Evolutionary conservation across 352 stramenopile genomes (phyloP).

Genomic region (Phytophthora boehmeriae): DNA sequence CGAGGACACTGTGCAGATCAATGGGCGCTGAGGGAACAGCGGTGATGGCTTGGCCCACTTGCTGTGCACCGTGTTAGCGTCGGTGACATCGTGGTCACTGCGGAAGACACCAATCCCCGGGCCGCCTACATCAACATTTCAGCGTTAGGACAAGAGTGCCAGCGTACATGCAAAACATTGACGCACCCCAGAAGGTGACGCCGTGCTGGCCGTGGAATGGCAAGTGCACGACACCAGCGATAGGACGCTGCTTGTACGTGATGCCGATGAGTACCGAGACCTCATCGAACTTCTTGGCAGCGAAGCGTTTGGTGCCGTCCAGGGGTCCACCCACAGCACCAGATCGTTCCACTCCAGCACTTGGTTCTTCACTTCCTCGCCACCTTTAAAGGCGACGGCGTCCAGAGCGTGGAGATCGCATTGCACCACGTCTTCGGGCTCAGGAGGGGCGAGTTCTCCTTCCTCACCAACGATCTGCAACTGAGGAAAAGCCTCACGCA

Average conservation of each 20-base stretch:
- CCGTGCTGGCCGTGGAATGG: constrained; percentile 61
- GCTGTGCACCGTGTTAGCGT: constrained; percentile 28
- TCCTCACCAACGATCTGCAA: constrained; percentile 75
- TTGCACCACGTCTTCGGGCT: constrained; percentile 49
- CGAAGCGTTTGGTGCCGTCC: constrained; percentile 83
- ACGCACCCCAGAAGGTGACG: constrained; percentile 72
- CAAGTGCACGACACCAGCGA: constrained; percentile 76
- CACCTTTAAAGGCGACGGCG: constrained; percentile 20
- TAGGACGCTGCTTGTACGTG: constrained; percentile 62
- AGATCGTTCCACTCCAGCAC: constrained; percentile 48
- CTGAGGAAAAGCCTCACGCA: constrained; percentile 59
- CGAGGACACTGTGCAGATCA: constrained; percentile 64
- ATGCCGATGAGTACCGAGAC: constrained; percentile 82
- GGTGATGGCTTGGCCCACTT: constrained; percentile 27
- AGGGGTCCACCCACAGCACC: constrained; percentile 85
- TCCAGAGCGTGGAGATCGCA: constrained; percentile 44
- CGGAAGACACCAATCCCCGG: constrained; percentile 58
- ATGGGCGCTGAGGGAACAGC: constrained; percentile 40
- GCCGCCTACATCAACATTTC: constrained; percentile 41
- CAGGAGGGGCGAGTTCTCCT: constrained; percentile 58
- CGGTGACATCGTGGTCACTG: constrained; percentile 36
- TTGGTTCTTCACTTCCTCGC: constrained; percentile 28
- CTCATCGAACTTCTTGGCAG: constrained; percentile 71
- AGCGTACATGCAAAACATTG: not conserved
- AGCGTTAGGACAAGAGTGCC: constrained; percentile 7